These are phyloP conservation scores for Solanum virginianum DNA, from an alignment of 257 asterid genomes.

Conservation along the genomic window DNA sequence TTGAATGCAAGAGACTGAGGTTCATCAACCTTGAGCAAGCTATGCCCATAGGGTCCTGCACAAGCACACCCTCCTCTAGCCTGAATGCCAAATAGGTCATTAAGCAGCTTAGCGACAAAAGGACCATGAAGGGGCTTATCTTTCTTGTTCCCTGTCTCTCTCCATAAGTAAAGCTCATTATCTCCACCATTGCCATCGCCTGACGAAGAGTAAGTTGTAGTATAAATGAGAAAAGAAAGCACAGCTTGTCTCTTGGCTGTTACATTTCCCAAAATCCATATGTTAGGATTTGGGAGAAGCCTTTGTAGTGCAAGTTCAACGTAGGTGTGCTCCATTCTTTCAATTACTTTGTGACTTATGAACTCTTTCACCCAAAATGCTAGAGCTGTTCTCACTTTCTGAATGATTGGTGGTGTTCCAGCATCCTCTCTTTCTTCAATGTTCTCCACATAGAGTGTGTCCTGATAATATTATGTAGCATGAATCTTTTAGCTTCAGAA, in stretches of 20 bases:
- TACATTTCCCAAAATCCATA: slow-evolving; percentile 38
- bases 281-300: slow-evolving; percentile 24
- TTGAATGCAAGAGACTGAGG: slow-evolving; percentile 26
- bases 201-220: slow-evolving; percentile 16
- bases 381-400: slow-evolving; percentile 50
- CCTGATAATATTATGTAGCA: slow-evolving; percentile 6
- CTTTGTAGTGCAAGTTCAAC: slow-evolving; percentile 28
- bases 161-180: slow-evolving; percentile 13
- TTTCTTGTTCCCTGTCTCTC: slow-evolving; percentile 6
- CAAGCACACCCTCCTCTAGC: slow-evolving; percentile 84
- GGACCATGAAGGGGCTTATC: slow-evolving; percentile 51
- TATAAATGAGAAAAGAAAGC: slow-evolving; percentile 38
- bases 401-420: slow-evolving; percentile 58
- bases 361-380: slow-evolving; percentile 58
- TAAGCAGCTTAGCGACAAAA: slow-evolving; percentile 59
- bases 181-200: neutral
- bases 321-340: slow-evolving; percentile 19
- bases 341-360: slow-evolving; percentile 31
- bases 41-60: slow-evolving; percentile 66
- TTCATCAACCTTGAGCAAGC: slow-evolving; percentile 29
- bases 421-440: slow-evolving; percentile 77
- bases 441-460: slow-evolving; percentile 37
- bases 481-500: neutral
- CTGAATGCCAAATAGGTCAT: slow-evolving; percentile 65
- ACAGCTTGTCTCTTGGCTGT: slow-evolving; percentile 37